Evolutionary conservation across 164 flowering plant genomes (phyloP).

Genomic region (Vitis riparia): DNA sequence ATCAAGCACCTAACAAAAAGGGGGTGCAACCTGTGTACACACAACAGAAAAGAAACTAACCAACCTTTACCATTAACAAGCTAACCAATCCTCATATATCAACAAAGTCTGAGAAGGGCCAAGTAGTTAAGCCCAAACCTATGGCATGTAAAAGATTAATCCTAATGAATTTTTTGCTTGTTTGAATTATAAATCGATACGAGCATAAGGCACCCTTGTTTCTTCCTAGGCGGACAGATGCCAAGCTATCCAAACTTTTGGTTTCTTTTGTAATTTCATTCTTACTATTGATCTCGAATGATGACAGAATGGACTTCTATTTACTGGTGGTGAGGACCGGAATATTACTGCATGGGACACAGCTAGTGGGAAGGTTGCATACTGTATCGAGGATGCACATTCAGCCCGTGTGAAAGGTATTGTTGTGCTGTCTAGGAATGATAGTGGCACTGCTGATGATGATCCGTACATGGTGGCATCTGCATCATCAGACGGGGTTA

Average conservation of each 20-base stretch:
- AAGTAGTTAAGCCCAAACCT: no score
- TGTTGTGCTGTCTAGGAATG: constrained; percentile 51
- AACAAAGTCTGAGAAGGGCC: no score
- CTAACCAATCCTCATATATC: no score
- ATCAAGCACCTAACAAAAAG: no score
- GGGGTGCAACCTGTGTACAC: no score
- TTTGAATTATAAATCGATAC: not conserved
- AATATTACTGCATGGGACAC: constrained; percentile 86
- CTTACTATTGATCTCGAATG: not conserved
- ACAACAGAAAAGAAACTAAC: no score
- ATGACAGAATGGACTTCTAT: constrained; percentile 70
- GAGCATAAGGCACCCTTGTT: no score
- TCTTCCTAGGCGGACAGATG: no score
- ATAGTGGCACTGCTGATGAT: constrained; percentile 32
- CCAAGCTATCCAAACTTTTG: not conserved
- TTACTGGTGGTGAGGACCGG: constrained; percentile 88
- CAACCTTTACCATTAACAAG: no score
- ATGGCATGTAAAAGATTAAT: no score
- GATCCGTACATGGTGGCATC: constrained; percentile 71
- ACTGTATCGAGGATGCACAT: constrained; percentile 77
- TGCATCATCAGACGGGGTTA: constrained; percentile 89
- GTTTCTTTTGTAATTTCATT: not conserved
- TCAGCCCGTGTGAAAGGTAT: constrained; percentile 80
- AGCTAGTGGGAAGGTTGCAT: constrained; percentile 75
- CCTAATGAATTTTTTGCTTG: not conserved